Percentiles rank a stretch among this genome's conserved stretches.
Conservation (phyloP, 2,329 filamentous ascomycete genomes). For the Botrytis byssoidea region DNA sequence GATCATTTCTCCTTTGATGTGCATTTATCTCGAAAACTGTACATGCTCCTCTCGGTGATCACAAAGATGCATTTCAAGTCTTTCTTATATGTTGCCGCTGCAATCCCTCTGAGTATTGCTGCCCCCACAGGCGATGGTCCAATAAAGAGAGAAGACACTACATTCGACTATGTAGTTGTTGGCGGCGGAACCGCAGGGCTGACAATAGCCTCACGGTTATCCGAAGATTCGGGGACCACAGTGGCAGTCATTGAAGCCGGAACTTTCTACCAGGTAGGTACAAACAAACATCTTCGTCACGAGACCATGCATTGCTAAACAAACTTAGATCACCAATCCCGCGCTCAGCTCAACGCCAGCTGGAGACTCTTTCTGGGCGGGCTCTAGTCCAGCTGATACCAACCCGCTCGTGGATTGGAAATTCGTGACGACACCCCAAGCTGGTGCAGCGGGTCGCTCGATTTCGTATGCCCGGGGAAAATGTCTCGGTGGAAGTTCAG, state of each 20-base stretch:
- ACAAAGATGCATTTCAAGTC: background rate
- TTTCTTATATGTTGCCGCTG: background rate
- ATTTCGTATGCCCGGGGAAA: conserved; percentile 38
- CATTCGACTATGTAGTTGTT: conserved; percentile 45
- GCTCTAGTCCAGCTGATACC: background rate
- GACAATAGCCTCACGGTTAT: conserved; percentile 44
- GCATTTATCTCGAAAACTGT: background rate
- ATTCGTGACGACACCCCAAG: conserved; percentile 2
- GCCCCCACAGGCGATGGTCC: background rate
- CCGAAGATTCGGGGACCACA: conserved; percentile 56
- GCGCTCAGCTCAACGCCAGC: background rate
- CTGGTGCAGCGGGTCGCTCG: conserved; percentile 4
- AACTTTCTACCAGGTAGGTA: conserved; percentile 7
- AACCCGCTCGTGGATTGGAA: conserved; percentile 14
- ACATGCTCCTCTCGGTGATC: background rate
- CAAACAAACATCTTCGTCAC: background rate
- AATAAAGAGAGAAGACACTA: background rate
- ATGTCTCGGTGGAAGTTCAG: conserved; percentile 40
- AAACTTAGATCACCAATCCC: background rate
- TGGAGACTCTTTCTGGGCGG: conserved; percentile 12
- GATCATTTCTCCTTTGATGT: background rate
- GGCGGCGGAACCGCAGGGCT: conserved; percentile 48
- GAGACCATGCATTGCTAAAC: background rate
- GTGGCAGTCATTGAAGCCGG: conserved; percentile 29
- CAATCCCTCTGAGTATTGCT: background rate